Evolutionary conservation across 176 grass and related monocot genomes (phyloP).

Genomic region (Elymus sibiricus): DNA sequence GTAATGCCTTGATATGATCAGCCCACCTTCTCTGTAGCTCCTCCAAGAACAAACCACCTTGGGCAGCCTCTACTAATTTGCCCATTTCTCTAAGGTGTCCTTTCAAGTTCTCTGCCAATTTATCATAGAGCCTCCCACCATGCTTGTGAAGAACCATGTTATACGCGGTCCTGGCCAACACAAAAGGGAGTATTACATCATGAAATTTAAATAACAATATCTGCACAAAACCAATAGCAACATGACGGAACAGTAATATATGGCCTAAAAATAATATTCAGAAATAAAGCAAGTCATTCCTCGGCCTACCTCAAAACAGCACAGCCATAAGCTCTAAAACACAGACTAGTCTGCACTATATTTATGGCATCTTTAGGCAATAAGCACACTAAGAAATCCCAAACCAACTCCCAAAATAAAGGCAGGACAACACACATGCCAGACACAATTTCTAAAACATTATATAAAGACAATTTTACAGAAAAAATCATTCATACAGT

Average conservation of each 20-base stretch:
- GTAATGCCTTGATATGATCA: constrained; percentile 8
- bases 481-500: background rate
- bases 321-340: background rate
- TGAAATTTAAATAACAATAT: background rate
- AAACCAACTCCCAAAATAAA: background rate
- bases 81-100: background rate
- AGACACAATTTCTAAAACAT: background rate
- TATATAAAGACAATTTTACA: background rate
- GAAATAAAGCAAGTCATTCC: background rate
- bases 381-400: background rate
- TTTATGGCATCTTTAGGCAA: background rate
- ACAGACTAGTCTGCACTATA: background rate
- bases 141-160: constrained; percentile 27
- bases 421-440: background rate
- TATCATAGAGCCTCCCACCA: background rate
- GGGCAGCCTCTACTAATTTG: constrained; percentile 8
- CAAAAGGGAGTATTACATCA: background rate
- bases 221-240: background rate
- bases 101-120: background rate
- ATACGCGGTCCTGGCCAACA: constrained; percentile 1
- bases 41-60: constrained; percentile 15
- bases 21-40: background rate
- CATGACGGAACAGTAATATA: background rate
- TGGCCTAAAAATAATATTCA: constrained; percentile 10
- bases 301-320: background rate